Percentiles rank a stretch among this genome's conserved stretches.
Evolutionary conservation across 495 filamentous ascomycete genomes (phyloP).

Genomic region (Extremus antarcticus): DNA sequence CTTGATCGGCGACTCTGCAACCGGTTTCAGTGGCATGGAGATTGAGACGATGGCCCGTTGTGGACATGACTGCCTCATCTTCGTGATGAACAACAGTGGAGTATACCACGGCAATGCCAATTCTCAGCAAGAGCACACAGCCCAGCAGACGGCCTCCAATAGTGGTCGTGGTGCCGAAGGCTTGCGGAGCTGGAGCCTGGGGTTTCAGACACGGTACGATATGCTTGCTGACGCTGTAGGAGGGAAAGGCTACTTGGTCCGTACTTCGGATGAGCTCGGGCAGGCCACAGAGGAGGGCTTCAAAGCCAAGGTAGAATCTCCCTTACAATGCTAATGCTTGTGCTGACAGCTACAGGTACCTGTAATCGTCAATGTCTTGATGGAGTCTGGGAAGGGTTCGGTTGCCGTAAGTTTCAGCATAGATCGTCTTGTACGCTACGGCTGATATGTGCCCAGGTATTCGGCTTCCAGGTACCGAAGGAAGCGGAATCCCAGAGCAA

Average conservation of each 20-base stretch:
- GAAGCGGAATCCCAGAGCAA: neutral
- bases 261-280: constrained; percentile 41
- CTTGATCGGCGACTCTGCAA: constrained; percentile 50
- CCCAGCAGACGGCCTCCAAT: constrained; percentile 25
- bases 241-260: constrained; percentile 43
- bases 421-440: neutral
- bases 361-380: constrained; percentile 47
- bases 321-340: too few species aligned
- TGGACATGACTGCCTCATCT: constrained; percentile 47
- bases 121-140: constrained; percentile 30
- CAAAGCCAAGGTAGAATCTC: constrained; percentile 25
- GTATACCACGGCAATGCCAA: constrained; percentile 48
- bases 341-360: constrained; percentile 23
- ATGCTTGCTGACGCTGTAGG: constrained; percentile 46
- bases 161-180: constrained; percentile 25
- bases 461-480: neutral
- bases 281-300: constrained; percentile 43
- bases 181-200: constrained; percentile 43
- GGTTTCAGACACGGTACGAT: constrained; percentile 48
- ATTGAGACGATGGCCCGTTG: constrained; percentile 55
- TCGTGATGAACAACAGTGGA: constrained; percentile 53
- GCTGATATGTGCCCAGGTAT: neutral
- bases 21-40: constrained; percentile 51
- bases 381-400: constrained; percentile 31
- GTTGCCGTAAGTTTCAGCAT: neutral